Evolutionary conservation across 2,329 filamentous ascomycete genomes (phyloP).

Genomic region (Talaromyces sp.): DNA sequence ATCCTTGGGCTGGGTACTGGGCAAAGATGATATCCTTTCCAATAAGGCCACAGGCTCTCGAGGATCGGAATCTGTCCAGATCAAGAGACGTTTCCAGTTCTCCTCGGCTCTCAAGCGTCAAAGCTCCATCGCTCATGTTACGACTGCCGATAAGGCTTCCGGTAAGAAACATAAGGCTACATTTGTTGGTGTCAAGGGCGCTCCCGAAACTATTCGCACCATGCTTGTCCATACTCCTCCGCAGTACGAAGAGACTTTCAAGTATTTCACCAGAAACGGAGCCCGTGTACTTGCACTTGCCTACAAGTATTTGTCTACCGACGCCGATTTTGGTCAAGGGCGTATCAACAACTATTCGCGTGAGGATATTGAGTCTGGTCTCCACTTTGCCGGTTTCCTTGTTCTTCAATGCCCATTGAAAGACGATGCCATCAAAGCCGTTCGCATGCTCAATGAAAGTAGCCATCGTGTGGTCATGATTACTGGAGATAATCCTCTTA

Average conservation of each 20-base stretch:
- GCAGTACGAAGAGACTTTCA: conserved; percentile 96
- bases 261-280: conserved; percentile 94
- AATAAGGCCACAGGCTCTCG: conserved; percentile 57
- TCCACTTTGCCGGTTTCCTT: conserved; percentile 91
- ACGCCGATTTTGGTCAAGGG: conserved; percentile 75
- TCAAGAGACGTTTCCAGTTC: conserved; percentile 97
- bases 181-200: conserved; percentile 94
- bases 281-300: conserved; percentile 90
- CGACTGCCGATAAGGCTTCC: conserved; percentile 67
- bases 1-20: conserved; percentile 90
- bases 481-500: conserved; percentile 95
- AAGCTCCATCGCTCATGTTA: conserved; percentile 85
- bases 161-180: conserved; percentile 78
- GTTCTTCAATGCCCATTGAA: conserved; percentile 95
- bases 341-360: conserved; percentile 93
- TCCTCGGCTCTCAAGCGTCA: conserved; percentile 95
- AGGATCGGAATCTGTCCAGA: conserved; percentile 72
- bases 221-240: conserved; percentile 81
- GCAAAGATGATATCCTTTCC: conserved; percentile 78
- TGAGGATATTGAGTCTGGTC: conserved; percentile 80
- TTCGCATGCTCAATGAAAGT: conserved; percentile 97
- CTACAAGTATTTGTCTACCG: conserved; percentile 84
- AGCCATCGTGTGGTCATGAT: conserved; percentile 99
- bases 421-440: conserved; percentile 88
- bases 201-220: conserved; percentile 92